These are phyloP conservation scores for Trypanosoma melophagium DNA, from an alignment of 208 protist species.

Conservation along the genomic window DNA sequence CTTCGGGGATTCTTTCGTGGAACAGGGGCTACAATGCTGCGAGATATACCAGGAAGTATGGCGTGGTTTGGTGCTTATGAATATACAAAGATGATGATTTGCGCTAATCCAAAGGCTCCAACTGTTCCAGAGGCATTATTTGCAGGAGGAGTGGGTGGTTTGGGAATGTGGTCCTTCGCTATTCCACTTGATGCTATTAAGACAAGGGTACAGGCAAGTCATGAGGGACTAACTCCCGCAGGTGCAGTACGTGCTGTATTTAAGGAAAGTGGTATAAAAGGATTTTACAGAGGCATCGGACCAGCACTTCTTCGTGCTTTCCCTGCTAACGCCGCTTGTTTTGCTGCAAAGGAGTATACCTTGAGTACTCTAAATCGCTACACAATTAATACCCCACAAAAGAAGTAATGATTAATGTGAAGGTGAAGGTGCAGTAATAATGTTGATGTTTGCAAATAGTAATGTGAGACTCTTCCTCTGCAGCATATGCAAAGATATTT, in stretches of 20 bases:
- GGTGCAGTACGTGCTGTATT: constrained; percentile 19
- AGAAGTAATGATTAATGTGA: too few species aligned
- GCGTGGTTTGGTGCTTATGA: constrained; percentile 55
- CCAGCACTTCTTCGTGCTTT: constrained; percentile 42
- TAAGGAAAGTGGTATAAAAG: constrained; percentile 24
- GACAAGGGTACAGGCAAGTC: constrained; percentile 39
- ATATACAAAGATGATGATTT: constrained; percentile 28
- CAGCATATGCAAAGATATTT: too few species aligned
- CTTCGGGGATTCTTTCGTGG: constrained; percentile 33
- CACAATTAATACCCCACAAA: not conserved
- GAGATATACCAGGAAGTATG: constrained; percentile 44
- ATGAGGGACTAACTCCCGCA: not conserved
- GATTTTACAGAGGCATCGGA: constrained; percentile 42
- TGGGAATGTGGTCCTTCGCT: constrained; percentile 39
- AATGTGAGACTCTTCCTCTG: too few species aligned
- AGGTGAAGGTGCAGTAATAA: too few species aligned
- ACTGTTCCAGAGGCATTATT: constrained; percentile 26
- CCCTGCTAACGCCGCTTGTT: constrained; percentile 39
- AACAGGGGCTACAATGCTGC: constrained; percentile 34
- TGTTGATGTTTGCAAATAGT: too few species aligned
- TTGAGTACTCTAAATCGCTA: constrained; percentile 16
- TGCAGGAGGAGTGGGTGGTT: constrained; percentile 46
- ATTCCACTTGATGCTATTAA: constrained; percentile 52
- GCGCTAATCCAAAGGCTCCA: constrained; percentile 18
- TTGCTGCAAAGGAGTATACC: constrained; percentile 31